Evolutionary conservation across 352 stramenopile genomes (phyloP).

Genomic region (Pythium aristosporum): DNA sequence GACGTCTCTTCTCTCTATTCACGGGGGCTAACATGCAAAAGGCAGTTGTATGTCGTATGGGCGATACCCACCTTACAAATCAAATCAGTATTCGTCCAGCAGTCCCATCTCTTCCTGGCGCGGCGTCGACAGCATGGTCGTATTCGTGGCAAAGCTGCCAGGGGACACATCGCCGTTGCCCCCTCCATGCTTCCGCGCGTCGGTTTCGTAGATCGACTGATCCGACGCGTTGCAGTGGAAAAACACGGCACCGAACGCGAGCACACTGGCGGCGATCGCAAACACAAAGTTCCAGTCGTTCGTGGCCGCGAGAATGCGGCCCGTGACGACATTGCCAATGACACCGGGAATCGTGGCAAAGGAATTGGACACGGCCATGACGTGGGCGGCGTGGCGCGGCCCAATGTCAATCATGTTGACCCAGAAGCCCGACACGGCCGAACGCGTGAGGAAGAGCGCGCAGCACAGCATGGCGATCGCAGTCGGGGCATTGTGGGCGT

Average conservation of each 20-base stretch:
- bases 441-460: constrained; percentile 76
- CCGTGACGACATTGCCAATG: constrained; percentile 83
- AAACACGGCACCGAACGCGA: constrained; percentile 66
- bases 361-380: constrained; percentile 89
- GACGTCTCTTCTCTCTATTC: no score
- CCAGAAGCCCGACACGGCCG: constrained; percentile 80
- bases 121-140: constrained; percentile 34
- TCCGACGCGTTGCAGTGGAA: constrained; percentile 82
- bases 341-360: constrained; percentile 84
- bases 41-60: neutral
- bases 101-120: constrained; percentile 54
- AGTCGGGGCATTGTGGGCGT: constrained; percentile 44
- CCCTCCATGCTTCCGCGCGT: neutral
- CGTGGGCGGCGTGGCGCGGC: constrained; percentile 71
- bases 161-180: constrained; percentile 21
- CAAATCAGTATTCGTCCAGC: constrained; percentile 37
- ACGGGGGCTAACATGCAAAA: no score
- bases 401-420: constrained; percentile 91
- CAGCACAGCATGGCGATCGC: constrained; percentile 71
- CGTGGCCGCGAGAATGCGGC: constrained; percentile 68
- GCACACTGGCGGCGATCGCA: constrained; percentile 64
- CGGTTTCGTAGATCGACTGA: constrained; percentile 60
- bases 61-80: neutral
- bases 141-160: constrained; percentile 20
- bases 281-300: constrained; percentile 85